phyloP scores from a whole-genome alignment of 768 basidiomycete species.

The Suillus clintonianus region DNA sequence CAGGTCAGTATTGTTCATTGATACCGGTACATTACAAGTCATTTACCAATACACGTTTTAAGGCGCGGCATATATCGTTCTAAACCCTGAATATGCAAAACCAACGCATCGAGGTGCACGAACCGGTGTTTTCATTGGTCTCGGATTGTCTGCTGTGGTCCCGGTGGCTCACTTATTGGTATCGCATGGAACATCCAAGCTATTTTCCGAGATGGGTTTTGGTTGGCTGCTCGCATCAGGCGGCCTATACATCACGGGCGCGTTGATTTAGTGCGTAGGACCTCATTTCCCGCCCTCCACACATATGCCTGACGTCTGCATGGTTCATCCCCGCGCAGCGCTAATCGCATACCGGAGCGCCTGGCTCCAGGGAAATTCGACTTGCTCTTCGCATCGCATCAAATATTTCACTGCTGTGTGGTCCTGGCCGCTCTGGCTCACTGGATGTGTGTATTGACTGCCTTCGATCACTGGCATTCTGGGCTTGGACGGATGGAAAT shows the following conservation, averaged over 20 bases:
- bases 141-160: conserved; percentile 70
- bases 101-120: conserved; percentile 76
- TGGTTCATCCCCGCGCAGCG: conserved; percentile 55
- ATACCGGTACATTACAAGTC: conserved; percentile 9
- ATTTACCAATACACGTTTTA: conserved; percentile 6
- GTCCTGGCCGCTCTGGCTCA: conserved; percentile 71
- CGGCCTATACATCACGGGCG: conserved; percentile 77
- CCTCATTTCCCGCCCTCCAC: conserved; percentile 30
- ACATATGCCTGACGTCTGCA: conserved; percentile 21
- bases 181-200: conserved; percentile 55
- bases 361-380: conserved; percentile 79
- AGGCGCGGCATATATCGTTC: conserved; percentile 76
- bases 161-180: conserved; percentile 68
- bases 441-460: conserved; percentile 56
- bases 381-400: conserved; percentile 78
- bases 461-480: conserved; percentile 61
- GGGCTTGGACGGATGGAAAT: conserved; percentile 18
- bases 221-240: conserved; percentile 70
- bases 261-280: conserved; percentile 73
- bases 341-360: conserved; percentile 80
- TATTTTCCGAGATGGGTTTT: conserved; percentile 67
- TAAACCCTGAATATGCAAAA: conserved; percentile 76
- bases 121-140: conserved; percentile 74
- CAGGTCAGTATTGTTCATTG: conserved; percentile 47
- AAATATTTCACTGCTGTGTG: conserved; percentile 87